Conservation (phyloP, 1,139 yeast species). For the Hyphopichia khmerensis region DNA sequence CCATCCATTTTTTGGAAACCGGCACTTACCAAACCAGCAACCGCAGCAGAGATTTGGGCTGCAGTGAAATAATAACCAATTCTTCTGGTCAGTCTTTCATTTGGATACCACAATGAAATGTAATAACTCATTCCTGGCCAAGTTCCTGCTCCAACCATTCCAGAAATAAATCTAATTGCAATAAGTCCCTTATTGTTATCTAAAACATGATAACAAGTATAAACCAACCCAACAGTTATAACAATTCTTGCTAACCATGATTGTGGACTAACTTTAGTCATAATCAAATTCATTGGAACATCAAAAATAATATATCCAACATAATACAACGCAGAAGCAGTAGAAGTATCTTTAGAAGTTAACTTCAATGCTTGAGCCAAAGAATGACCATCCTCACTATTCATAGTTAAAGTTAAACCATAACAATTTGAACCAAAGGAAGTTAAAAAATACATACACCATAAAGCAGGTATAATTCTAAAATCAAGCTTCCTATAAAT, state of each 20-base stretch:
- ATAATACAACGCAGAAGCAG: conserved; percentile 78
- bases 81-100: conserved; percentile 71
- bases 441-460: conserved; percentile 76
- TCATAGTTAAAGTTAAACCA: conserved; percentile 84
- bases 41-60: conserved; percentile 84
- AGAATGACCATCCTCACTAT: conserved; percentile 61
- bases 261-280: conserved; percentile 85
- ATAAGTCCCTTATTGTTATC: conserved; percentile 56
- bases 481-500: conserved; percentile 66
- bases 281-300: conserved; percentile 80
- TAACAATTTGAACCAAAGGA: conserved; percentile 78
- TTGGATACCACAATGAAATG: conserved; percentile 83
- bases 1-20: conserved; percentile 87
- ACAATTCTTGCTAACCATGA: conserved; percentile 83
- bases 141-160: conserved; percentile 83
- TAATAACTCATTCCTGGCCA: conserved; percentile 95
- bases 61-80: conserved; percentile 91
- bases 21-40: conserved; percentile 81
- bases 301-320: conserved; percentile 84
- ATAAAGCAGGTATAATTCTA: conserved; percentile 78
- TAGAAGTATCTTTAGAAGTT: conserved; percentile 57
- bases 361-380: conserved; percentile 52
- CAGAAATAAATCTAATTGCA: conserved; percentile 73
- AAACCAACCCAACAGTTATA: conserved; percentile 72
- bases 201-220: conserved; percentile 68